Evolutionary conservation across 2,329 filamentous ascomycete genomes (phyloP).

Genomic region (Cladosporium cucumerinum): DNA sequence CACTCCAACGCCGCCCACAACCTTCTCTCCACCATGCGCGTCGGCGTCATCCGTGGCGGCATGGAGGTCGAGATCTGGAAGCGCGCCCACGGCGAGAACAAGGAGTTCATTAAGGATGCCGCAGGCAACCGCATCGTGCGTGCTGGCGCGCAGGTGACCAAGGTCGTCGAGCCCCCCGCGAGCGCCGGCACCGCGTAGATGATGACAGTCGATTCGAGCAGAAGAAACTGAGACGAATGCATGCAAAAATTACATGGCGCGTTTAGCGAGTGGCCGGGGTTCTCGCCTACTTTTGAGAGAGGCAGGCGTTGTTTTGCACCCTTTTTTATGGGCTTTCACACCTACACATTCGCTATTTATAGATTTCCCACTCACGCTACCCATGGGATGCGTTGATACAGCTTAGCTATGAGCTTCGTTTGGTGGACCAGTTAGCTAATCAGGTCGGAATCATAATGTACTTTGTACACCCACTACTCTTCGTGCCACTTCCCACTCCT

Average conservation of each 20-base stretch:
- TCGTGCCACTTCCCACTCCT: not conserved
- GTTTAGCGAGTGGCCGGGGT: constrained; percentile 9
- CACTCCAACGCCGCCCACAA: constrained; percentile 91
- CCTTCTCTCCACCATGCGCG: constrained; percentile 80
- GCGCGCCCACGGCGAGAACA: constrained; percentile 77
- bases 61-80: constrained; percentile 94
- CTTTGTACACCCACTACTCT: constrained; percentile 8
- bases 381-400: not conserved
- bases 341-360: constrained; percentile 12
- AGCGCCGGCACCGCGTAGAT: constrained; percentile 77
- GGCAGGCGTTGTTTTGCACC: not conserved
- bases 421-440: not conserved
- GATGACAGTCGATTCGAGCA: not conserved
- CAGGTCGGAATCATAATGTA: constrained; percentile 10
- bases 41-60: constrained; percentile 80
- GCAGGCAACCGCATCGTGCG: constrained; percentile 78
- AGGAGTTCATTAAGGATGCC: constrained; percentile 79
- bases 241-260: constrained; percentile 12
- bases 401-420: not conserved
- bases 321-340: not conserved
- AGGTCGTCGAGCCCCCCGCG: constrained; percentile 72
- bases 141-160: constrained; percentile 81
- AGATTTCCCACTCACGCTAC: not conserved
- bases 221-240: constrained; percentile 3
- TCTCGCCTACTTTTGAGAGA: not conserved